Percentiles rank a stretch among this genome's conserved stretches.
Conservation (phyloP, 768 basidiomycete genomes). For the Amanita muscaria region DNA sequence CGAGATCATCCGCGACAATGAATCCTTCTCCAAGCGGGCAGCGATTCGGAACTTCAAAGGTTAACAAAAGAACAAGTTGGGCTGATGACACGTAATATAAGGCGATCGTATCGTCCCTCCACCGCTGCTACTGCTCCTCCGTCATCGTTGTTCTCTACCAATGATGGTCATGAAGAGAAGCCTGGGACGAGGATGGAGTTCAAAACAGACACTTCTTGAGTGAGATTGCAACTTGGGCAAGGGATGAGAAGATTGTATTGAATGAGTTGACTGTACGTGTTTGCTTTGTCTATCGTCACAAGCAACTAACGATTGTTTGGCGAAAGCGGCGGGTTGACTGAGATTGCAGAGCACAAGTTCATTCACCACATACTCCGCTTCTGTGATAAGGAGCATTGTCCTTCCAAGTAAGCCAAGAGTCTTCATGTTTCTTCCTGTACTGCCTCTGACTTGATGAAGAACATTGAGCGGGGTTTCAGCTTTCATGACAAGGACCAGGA, state of each 20-base stretch:
- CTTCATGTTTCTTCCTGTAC: background rate
- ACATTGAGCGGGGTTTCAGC: slow-evolving; percentile 98
- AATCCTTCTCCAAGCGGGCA: slow-evolving; percentile 88
- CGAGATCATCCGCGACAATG: slow-evolving; percentile 88
- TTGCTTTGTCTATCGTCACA: background rate
- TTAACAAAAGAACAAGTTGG: slow-evolving; percentile 86
- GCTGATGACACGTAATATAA: slow-evolving; percentile 81
- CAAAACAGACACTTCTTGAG: slow-evolving; percentile 82
- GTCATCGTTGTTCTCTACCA: slow-evolving; percentile 45
- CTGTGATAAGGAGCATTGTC: slow-evolving; percentile 93
- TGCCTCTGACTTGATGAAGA: slow-evolving; percentile 79
- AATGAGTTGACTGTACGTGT: slow-evolving; percentile 79
- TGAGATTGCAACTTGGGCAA: slow-evolving; percentile 91
- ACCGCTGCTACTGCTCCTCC: slow-evolving; percentile 40
- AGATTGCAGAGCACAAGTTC: slow-evolving; percentile 93
- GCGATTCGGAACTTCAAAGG: slow-evolving; percentile 78
- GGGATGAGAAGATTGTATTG: slow-evolving; percentile 84
- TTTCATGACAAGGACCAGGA: slow-evolving; percentile 95
- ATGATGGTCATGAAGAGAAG: slow-evolving; percentile 59
- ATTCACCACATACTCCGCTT: slow-evolving; percentile 90
- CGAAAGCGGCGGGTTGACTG: slow-evolving; percentile 86
- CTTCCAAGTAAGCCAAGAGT: slow-evolving; percentile 83
- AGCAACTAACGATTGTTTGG: no score
- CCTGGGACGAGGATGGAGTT: slow-evolving; percentile 86
- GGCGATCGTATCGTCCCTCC: slow-evolving; percentile 74